Percentiles rank a stretch among this genome's conserved stretches.
These are phyloP conservation scores for Aspergillus japonicus DNA, from an alignment of 2,329 filamentous ascomycete species.

Conservation along the genomic window DNA sequence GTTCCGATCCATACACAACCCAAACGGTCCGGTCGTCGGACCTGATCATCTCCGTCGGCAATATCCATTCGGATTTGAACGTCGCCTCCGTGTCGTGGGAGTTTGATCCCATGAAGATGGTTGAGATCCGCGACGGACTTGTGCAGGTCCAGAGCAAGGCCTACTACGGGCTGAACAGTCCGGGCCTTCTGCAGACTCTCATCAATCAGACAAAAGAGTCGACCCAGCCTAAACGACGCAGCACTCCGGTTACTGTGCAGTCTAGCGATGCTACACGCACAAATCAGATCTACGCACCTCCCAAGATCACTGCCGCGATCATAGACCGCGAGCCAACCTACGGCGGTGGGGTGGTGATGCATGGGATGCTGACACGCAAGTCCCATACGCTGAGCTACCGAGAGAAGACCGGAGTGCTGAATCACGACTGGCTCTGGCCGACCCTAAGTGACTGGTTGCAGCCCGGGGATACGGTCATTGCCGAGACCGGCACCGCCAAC, in stretches of 20 bases:
- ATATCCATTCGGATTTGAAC: background rate
- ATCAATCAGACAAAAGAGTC: background rate
- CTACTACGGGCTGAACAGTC: no score
- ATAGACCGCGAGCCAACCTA: background rate
- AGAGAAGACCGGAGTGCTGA: conserved; percentile 31
- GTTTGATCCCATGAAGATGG: background rate
- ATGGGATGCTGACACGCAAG: conserved; percentile 16
- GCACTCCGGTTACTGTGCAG: background rate
- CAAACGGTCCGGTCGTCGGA: background rate
- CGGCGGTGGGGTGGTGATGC: background rate
- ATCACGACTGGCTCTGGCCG: conserved; percentile 52
- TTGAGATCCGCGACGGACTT: background rate
- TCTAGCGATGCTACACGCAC: background rate
- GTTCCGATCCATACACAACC: background rate
- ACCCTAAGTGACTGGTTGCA: conserved; percentile 49
- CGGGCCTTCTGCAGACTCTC: background rate
- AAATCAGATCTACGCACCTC: background rate
- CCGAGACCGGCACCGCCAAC: conserved; percentile 58
- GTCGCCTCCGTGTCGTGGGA: background rate
- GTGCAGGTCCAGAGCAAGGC: background rate
- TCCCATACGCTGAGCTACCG: conserved; percentile 39
- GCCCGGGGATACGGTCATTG: conserved; percentile 57
- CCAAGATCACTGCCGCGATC: background rate
- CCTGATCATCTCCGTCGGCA: background rate
- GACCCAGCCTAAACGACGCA: background rate